phyloP scores from a whole-genome alignment of 768 basidiomycete genomes.

The Zangia roseola region DNA sequence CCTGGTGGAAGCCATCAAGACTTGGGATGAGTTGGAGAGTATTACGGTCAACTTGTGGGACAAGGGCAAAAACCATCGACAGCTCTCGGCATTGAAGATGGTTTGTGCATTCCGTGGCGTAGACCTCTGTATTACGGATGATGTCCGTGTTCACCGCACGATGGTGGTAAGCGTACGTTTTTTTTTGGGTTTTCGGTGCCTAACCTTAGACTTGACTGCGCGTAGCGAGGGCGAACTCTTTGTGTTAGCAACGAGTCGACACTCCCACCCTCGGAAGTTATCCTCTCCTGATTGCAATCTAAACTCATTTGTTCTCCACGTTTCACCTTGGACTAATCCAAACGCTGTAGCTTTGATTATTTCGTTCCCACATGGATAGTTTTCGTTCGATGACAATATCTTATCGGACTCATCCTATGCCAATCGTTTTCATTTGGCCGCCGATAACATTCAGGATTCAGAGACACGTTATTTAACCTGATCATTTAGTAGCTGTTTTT shows the following conservation, averaged over 20 bases:
- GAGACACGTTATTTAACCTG: background rate
- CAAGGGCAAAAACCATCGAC: constrained; percentile 47
- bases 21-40: constrained; percentile 40
- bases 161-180: constrained; percentile 42
- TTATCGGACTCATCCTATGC: background rate
- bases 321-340: constrained; percentile 6
- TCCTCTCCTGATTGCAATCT: background rate
- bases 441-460: background rate
- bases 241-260: constrained; percentile 18
- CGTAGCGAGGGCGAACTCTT: constrained; percentile 19
- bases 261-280: background rate
- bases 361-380: background rate
- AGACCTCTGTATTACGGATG: constrained; percentile 47
- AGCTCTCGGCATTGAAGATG: constrained; percentile 56
- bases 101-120: constrained; percentile 64
- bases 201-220: constrained; percentile 13
- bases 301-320: constrained; percentile 2
- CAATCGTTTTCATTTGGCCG: background rate
- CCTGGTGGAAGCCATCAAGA: constrained; percentile 55
- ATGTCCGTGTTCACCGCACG: constrained; percentile 53
- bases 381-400: background rate
- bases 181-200: constrained; percentile 9
- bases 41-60: constrained; percentile 57
- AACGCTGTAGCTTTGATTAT: constrained; percentile 18
- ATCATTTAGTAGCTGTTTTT: background rate